A percentile compares a stretch with the other conserved stretches of the same genome.
Evolutionary conservation across 495 filamentous ascomycete genomes (phyloP).

Genomic region (Hypoxylon intermedium): DNA sequence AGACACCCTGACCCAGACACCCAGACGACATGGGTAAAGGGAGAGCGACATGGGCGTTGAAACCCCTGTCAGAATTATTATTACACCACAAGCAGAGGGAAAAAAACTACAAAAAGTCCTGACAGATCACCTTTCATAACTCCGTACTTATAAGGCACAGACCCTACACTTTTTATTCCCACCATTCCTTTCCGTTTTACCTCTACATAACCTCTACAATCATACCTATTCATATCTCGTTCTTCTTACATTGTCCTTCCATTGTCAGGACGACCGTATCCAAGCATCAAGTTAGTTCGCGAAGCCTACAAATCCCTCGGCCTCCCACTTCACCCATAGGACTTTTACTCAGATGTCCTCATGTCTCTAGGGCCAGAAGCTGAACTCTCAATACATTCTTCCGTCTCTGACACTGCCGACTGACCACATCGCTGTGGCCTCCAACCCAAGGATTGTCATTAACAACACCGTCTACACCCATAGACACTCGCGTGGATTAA

Average conservation of each 20-base stretch:
- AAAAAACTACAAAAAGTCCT: slow-evolving; percentile 37
- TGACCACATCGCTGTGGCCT: slow-evolving; percentile 42
- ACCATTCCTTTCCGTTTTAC: slow-evolving; percentile 13
- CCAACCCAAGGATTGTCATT: slow-evolving; percentile 39
- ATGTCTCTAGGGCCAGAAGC: slow-evolving; percentile 52
- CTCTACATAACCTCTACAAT: slow-evolving; percentile 11
- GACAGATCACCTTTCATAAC: slow-evolving; percentile 36
- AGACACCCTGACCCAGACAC: slow-evolving; percentile 25
- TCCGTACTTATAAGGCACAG: slow-evolving; percentile 37
- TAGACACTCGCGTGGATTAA: slow-evolving; percentile 24
- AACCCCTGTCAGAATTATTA: slow-evolving; percentile 31
- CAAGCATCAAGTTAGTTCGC: slow-evolving; percentile 23
- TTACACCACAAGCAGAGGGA: slow-evolving; percentile 34
- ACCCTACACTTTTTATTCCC: slow-evolving; percentile 16
- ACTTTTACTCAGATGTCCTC: slow-evolving; percentile 44
- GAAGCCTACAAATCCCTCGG: slow-evolving; percentile 31
- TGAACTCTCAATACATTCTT: slow-evolving; percentile 43
- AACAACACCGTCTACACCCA: slow-evolving; percentile 42
- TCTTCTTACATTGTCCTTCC: slow-evolving; percentile 2
- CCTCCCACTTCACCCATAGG: slow-evolving; percentile 15
- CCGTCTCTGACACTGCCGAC: slow-evolving; percentile 53
- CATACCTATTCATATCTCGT: neutral
- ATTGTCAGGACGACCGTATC: slow-evolving; percentile 18
- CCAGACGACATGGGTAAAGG: slow-evolving; percentile 23
- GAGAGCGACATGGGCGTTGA: slow-evolving; percentile 3